A percentile compares a stretch with the other conserved stretches of the same genome.
phyloP scores from a whole-genome alignment of 768 basidiomycete species.

The Porphyrellus cyaneotinctus region DNA sequence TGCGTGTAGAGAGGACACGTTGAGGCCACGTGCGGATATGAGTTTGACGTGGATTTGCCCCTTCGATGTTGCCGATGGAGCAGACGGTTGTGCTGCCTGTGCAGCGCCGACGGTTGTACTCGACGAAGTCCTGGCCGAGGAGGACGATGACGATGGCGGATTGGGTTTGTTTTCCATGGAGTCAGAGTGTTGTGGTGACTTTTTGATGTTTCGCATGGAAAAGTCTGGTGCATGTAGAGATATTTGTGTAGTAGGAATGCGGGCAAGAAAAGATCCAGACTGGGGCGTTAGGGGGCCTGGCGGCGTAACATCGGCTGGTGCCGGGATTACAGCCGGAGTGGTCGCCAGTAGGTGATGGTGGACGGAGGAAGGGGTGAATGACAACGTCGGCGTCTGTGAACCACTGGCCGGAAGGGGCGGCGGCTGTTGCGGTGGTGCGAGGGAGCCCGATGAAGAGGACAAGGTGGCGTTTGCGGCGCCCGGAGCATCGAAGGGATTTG shows the following conservation, averaged over 20 bases:
- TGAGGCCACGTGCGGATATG: constrained; percentile 83
- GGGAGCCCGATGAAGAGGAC: constrained; percentile 17
- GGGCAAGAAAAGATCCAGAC: constrained; percentile 45
- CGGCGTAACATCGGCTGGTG: constrained; percentile 36
- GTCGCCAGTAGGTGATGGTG: constrained; percentile 32
- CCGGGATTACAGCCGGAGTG: constrained; percentile 16
- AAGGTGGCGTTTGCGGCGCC: constrained; percentile 29
- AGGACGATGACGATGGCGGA: constrained; percentile 40
- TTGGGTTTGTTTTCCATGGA: constrained; percentile 35
- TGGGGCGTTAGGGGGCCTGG: constrained; percentile 47
- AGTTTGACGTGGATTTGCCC: constrained; percentile 96
- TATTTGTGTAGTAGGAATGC: constrained; percentile 56
- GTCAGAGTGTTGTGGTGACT: constrained; percentile 29
- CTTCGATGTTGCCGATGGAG: constrained; percentile 38
- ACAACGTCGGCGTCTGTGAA: constrained; percentile 11
- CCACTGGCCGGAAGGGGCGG: neutral
- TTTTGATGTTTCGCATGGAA: constrained; percentile 65
- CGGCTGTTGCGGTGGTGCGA: neutral
- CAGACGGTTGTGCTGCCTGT: constrained; percentile 25
- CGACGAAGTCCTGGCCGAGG: constrained; percentile 35
- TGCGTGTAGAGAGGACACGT: constrained; percentile 59
- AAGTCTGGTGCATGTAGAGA: constrained; percentile 85
- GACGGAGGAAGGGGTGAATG: constrained; percentile 15
- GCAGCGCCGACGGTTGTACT: constrained; percentile 16
- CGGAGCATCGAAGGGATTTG: constrained; percentile 60